These are phyloP conservation scores for Cytospora mali DNA, from an alignment of 2,329 filamentous ascomycete species.

Conservation along the genomic window DNA sequence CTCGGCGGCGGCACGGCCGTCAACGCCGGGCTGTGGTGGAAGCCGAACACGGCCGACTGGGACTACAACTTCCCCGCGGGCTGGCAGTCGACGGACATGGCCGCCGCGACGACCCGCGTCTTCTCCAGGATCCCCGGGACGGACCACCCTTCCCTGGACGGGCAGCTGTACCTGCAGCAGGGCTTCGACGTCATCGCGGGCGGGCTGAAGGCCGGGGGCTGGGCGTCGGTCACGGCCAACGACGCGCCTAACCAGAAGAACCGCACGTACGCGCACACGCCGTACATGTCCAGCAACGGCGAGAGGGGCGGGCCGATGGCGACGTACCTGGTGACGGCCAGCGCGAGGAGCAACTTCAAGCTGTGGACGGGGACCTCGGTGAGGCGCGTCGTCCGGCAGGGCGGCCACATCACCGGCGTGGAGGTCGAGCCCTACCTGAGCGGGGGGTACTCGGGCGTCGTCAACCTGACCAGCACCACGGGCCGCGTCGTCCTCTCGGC, in stretches of 20 bases:
- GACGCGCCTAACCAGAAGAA: conserved; percentile 64
- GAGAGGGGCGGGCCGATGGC: conserved; percentile 71
- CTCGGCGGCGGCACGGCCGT: conserved; percentile 64
- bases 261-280: conserved; percentile 62
- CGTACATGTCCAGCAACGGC: conserved; percentile 68
- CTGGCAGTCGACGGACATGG: conserved; percentile 69
- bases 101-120: conserved; percentile 59
- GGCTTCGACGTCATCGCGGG: conserved; percentile 64
- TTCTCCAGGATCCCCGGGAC: conserved; percentile 74
- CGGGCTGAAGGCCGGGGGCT: conserved; percentile 63
- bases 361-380: conserved; percentile 68
- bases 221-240: conserved; percentile 61
- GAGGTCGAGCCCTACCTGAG: conserved; percentile 60
- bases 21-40: conserved; percentile 68
- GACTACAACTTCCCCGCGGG: conserved; percentile 72
- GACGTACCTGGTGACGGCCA: conserved; percentile 68
- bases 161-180: conserved; percentile 66
- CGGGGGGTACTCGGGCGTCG: conserved; percentile 59
- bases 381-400: conserved; percentile 65
- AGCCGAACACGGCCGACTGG: conserved; percentile 67
- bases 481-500: conserved; percentile 70
- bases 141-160: conserved; percentile 65
- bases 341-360: conserved; percentile 64
- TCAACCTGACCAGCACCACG: conserved; percentile 60
- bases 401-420: conserved; percentile 66